Evolutionary conservation across 2,329 filamentous ascomycete species (phyloP), one percentile per base, ranked within the genome.

Genomic region (Penicillium griseofulvum): DNA sequence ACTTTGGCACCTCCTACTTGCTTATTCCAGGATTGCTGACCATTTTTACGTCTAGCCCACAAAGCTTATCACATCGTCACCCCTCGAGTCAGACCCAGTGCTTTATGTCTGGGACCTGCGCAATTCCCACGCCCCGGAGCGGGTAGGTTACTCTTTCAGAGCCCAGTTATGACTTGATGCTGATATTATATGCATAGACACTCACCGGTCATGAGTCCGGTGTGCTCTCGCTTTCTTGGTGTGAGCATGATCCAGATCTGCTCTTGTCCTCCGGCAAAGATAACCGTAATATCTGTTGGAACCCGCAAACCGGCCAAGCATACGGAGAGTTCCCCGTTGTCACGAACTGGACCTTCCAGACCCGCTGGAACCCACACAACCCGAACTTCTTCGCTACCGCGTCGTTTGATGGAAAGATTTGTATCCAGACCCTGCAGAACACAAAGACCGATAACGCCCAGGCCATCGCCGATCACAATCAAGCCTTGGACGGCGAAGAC

Each of bases 321-420:
- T 88, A 91, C 60, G 94, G 95, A 62, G 93, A 97, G 75, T 93
- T 97, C 69, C 92, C 93, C 5, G 91, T 97, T 67, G 92, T 96
- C 51, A 97, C 93, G n/a, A 99, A 97, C 75, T 99, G 94, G 93
- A 96, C 92, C 6, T 99, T 99, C 79, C 87, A 93, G 71, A 96
- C 94, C 5, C 85, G 88, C 59, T 97, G 95, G 83, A 92, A 96
- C 72, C 94, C 94, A 29, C 87, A 90, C 64, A 96, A 99, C 73
- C 93, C 94, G 11, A 90, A 87, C 69, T 81, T 99, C 55, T 90
- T 93, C 47, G 95, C 95, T 17, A 97, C 94, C 17, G 94, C 95
- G 10, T 96, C 93, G 2, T 97, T 97, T 64, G 94, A 99, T 69
- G 94, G 95, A 65, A 97, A 95, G 76, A 96, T 99, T 60, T 87